Evolutionary conservation across 116 monocot genomes (phyloP).

Genomic region (Iris pallida): DNA sequence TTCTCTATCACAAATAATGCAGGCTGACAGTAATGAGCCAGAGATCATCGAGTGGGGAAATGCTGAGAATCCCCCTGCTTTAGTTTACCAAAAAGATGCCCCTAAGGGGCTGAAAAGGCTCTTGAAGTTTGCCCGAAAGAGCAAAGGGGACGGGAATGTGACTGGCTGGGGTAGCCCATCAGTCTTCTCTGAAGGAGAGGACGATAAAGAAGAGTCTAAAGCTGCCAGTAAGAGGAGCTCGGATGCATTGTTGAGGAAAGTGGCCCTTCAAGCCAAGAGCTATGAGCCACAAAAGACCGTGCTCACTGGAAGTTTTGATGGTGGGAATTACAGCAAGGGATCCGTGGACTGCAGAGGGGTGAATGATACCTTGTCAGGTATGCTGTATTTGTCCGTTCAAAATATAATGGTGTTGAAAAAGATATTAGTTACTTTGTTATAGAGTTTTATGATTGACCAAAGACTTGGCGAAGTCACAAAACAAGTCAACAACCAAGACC

Average conservation of each 20-base stretch:
- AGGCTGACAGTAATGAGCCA: conserved; percentile 70
- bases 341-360: conserved; percentile 22
- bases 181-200: conserved; percentile 89
- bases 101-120: conserved; percentile 95
- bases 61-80: conserved; percentile 93
- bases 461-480: no score
- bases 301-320: conserved; percentile 60
- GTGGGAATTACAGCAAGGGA: conserved; percentile 60
- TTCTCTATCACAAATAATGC: conserved; percentile 93
- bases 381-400: background rate
- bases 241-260: conserved; percentile 44
- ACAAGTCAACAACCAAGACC: no score
- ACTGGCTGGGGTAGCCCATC: conserved; percentile 66
- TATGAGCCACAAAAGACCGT: conserved; percentile 38
- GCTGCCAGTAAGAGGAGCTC: conserved; percentile 43
- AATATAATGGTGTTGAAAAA: background rate
- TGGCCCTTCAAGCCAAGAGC: conserved; percentile 37
- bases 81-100: conserved; percentile 91
- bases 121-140: conserved; percentile 87
- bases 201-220: conserved; percentile 71
- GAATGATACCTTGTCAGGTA: conserved; percentile 49
- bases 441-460: no score
- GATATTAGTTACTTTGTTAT: no score
- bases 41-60: conserved; percentile 98
- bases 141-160: conserved; percentile 56